Percentiles rank a stretch among this genome's conserved stretches.
These are phyloP conservation scores for Dryas alaskensis DNA, from an alignment of 306 rosid species.

Conservation along the genomic window DNA sequence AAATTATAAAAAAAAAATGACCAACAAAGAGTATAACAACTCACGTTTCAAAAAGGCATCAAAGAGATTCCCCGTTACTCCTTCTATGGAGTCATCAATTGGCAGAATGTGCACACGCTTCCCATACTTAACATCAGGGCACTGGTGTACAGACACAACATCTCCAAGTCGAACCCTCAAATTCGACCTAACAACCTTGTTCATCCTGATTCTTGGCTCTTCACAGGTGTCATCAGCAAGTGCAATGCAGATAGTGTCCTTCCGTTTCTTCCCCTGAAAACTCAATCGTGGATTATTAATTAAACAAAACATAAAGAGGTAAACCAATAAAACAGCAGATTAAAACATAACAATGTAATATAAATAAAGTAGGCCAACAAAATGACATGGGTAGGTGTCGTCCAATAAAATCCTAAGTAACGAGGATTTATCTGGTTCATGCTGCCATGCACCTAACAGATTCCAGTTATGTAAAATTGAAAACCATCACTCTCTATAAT, in stretches of 20 bases:
- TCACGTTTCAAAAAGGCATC: slow-evolving; percentile 60
- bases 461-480: neutral
- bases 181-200: slow-evolving; percentile 55
- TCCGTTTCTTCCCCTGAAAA: slow-evolving; percentile 54
- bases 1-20: neutral
- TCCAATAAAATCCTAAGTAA: neutral
- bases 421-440: neutral
- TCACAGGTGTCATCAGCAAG: slow-evolving; percentile 52
- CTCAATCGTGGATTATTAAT: slow-evolving; percentile 4
- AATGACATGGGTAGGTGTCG: neutral
- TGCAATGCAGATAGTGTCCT: slow-evolving; percentile 54
- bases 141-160: slow-evolving; percentile 57
- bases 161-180: slow-evolving; percentile 57
- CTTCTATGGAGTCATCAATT: slow-evolving; percentile 51
- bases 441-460: neutral
- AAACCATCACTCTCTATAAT: neutral
- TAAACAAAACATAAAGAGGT: neutral
- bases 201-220: slow-evolving; percentile 48
- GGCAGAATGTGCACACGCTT: slow-evolving; percentile 50
- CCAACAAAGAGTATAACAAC: slow-evolving; percentile 10
- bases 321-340: neutral
- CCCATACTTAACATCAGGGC: slow-evolving; percentile 55
- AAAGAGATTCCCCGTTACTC: slow-evolving; percentile 52
- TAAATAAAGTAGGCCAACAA: neutral
- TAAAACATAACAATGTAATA: neutral